Conservation (phyloP, 2,329 filamentous ascomycete species). For the Aspergillus sp. region DNA sequence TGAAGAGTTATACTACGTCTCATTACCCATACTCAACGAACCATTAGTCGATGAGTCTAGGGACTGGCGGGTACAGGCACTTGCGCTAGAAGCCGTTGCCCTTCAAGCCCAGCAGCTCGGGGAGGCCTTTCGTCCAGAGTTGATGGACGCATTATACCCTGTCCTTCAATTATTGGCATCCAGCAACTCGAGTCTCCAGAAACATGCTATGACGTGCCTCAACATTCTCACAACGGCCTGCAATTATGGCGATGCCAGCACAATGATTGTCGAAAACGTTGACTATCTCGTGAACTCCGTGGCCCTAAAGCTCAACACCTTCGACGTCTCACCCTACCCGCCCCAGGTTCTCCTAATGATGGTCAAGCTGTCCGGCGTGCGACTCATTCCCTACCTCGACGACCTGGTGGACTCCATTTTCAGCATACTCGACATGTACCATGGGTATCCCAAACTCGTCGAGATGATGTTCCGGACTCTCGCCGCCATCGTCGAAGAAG, state of each 20-base stretch:
- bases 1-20: slow-evolving; percentile 48
- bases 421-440: slow-evolving; percentile 88
- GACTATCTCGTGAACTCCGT: slow-evolving; percentile 97
- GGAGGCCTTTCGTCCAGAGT: slow-evolving; percentile 72
- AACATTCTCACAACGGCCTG: slow-evolving; percentile 77
- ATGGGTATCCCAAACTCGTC: slow-evolving; percentile 85
- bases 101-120: slow-evolving; percentile 70
- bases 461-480: slow-evolving; percentile 83
- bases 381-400: slow-evolving; percentile 82
- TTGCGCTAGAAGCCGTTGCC: slow-evolving; percentile 79
- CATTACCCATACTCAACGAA: slow-evolving; percentile 44
- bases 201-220: slow-evolving; percentile 79
- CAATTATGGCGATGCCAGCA: slow-evolving; percentile 71
- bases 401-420: slow-evolving; percentile 91
- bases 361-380: slow-evolving; percentile 80
- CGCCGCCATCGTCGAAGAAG: slow-evolving; percentile 79
- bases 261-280: slow-evolving; percentile 84
- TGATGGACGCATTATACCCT: slow-evolving; percentile 90
- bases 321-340: slow-evolving; percentile 88
- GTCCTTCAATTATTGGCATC: slow-evolving; percentile 87
- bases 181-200: slow-evolving; percentile 64
- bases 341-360: slow-evolving; percentile 93
- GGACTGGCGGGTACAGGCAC: slow-evolving; percentile 74
- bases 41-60: slow-evolving; percentile 37
- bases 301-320: slow-evolving; percentile 82